phyloP scores from a whole-genome alignment of 2,329 filamentous ascomycete genomes.

The Microcyclospora pomicola region DNA sequence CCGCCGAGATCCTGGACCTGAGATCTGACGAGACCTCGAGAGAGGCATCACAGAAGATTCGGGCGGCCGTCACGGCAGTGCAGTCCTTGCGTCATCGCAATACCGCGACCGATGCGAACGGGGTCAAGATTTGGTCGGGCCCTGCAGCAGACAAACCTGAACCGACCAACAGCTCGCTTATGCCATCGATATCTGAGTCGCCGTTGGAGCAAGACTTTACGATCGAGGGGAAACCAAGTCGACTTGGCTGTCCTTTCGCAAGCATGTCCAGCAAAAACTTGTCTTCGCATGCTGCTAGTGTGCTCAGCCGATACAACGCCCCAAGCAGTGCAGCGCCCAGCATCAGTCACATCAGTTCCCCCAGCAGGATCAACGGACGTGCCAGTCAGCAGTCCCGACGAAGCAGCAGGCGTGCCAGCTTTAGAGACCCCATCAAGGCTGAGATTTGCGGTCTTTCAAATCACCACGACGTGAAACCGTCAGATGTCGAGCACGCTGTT shows the following conservation, averaged over 20 bases:
- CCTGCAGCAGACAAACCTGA: conserved; percentile 25
- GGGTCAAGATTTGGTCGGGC: conserved; percentile 22
- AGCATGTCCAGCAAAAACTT: conserved; percentile 31
- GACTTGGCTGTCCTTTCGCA: conserved; percentile 69
- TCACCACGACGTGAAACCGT: conserved; percentile 6
- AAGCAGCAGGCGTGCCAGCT: conserved; percentile 16
- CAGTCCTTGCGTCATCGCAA: conserved; percentile 8
- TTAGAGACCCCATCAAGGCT: conserved; percentile 23
- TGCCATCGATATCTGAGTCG: conserved; percentile 27
- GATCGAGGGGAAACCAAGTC: conserved; percentile 65
- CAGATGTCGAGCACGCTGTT: background rate
- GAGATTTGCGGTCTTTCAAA: conserved; percentile 23
- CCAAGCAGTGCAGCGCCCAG: conserved; percentile 1
- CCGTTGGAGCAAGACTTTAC: conserved; percentile 79
- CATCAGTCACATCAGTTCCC: conserved; percentile 15
- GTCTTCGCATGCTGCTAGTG: conserved; percentile 26
- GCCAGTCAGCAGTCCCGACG: conserved; percentile 25
- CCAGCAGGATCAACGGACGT: conserved; percentile 27
- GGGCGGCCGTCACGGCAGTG: conserved; percentile 20
- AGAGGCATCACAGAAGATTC: conserved; percentile 23
- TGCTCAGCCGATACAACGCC: conserved; percentile 25
- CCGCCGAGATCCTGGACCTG: conserved; percentile 21
- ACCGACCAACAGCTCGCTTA: conserved; percentile 21
- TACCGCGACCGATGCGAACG: conserved; percentile 5
- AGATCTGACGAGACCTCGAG: conserved; percentile 10